A percentile compares a stretch with the other conserved stretches of the same genome.
phyloP scores from a whole-genome alignment of 1,284 basidiomycete genomes.

The Heterobasidion parviporum region DNA sequence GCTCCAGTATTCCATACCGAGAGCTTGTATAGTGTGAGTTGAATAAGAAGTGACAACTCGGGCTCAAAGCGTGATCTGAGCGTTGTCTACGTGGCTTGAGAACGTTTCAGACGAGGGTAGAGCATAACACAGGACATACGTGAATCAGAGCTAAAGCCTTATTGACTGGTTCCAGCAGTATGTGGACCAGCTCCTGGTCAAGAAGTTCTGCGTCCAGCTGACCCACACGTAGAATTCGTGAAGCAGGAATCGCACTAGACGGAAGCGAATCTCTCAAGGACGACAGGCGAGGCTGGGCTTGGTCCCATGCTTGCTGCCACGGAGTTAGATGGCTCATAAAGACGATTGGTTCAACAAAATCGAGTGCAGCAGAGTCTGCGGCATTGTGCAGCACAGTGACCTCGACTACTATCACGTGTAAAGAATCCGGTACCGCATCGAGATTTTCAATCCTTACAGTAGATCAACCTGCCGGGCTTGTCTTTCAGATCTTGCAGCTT shows the following conservation, averaged over 20 bases:
- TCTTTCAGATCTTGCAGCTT: not conserved
- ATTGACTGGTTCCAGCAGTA: slow-evolving; percentile 79
- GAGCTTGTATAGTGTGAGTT: slow-evolving; percentile 75
- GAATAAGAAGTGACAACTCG: slow-evolving; percentile 74
- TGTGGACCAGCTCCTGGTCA: slow-evolving; percentile 81
- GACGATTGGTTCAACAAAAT: not conserved
- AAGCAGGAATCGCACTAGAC: slow-evolving; percentile 20
- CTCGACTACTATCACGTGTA: no score
- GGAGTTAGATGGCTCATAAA: slow-evolving; percentile 11
- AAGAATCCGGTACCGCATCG: no score
- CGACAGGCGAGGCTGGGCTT: slow-evolving; percentile 45
- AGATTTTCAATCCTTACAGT: no score
- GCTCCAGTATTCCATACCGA: slow-evolving; percentile 77
- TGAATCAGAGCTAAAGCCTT: slow-evolving; percentile 66
- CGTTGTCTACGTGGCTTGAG: slow-evolving; percentile 35
- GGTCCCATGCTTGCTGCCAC: slow-evolving; percentile 60
- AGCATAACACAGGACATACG: slow-evolving; percentile 34
- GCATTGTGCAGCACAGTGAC: no score
- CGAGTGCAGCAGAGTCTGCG: not conserved
- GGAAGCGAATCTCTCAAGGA: slow-evolving; percentile 34
- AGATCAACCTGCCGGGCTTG: no score
- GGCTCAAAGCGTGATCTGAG: slow-evolving; percentile 67
- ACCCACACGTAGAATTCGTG: slow-evolving; percentile 71
- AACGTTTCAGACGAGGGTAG: not conserved
- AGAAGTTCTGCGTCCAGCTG: slow-evolving; percentile 92